Percentiles rank a stretch among this genome's conserved stretches.
Evolutionary conservation across 306 rosid species (phyloP).

Genomic region (Prunus dulcis): DNA sequence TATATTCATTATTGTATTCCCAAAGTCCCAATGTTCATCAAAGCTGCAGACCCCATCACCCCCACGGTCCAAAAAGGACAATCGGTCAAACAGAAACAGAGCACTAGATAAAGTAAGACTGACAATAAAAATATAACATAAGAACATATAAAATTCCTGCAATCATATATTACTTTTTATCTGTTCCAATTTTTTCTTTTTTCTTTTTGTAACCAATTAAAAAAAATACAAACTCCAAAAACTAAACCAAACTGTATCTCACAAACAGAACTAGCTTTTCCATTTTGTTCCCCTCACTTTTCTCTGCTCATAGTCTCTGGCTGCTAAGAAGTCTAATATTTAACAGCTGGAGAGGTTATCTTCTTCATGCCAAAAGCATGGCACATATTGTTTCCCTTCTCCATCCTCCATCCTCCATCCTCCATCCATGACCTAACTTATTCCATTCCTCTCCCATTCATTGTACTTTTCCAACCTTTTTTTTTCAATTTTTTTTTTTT

Average conservation of each 20-base stretch:
- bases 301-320: conserved; percentile 22
- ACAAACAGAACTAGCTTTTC: conserved; percentile 25
- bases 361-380: conserved; percentile 46
- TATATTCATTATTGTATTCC: neutral
- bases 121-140: conserved; percentile 3
- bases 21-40: neutral
- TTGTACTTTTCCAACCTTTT: neutral
- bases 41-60: conserved; percentile 25
- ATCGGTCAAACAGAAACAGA: conserved; percentile 38
- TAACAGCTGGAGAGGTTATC: conserved; percentile 54
- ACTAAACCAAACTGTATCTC: conserved; percentile 24
- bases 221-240: conserved; percentile 4
- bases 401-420: conserved; percentile 32
- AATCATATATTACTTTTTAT: conserved; percentile 22
- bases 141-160: conserved; percentile 24
- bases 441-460: conserved; percentile 12
- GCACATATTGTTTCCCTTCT: conserved; percentile 20
- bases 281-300: neutral
- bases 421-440: conserved; percentile 48
- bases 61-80: conserved; percentile 28
- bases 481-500: conserved; percentile 14
- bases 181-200: neutral
- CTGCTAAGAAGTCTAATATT: conserved; percentile 68
- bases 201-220: neutral
- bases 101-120: conserved; percentile 22